phyloP scores from a whole-genome alignment of 306 rosid species.

The Comarum palustre region DNA sequence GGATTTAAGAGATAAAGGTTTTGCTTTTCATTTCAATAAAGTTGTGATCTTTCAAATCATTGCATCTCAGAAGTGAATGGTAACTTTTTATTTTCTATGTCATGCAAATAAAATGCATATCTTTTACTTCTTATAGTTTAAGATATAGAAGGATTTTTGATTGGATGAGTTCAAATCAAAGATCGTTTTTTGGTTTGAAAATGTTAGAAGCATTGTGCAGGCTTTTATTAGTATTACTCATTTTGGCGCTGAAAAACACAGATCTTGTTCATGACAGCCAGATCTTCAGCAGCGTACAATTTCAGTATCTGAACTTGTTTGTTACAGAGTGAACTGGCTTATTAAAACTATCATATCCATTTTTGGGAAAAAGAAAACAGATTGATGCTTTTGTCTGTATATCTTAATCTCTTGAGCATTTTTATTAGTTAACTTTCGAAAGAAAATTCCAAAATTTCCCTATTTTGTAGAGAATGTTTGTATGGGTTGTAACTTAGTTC shows the following conservation, averaged over 20 bases:
- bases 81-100: not conserved
- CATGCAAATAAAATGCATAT: not conserved
- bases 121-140: not conserved
- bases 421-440: not conserved
- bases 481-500: conserved; percentile 26
- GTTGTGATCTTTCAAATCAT: not conserved
- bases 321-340: not conserved
- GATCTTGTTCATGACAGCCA: not conserved
- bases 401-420: not conserved
- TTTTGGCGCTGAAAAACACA: not conserved
- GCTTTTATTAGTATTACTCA: not conserved
- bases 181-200: not conserved
- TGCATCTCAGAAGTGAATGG: not conserved
- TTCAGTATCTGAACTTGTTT: not conserved
- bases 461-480: not conserved
- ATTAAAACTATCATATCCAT: not conserved
- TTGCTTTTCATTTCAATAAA: not conserved
- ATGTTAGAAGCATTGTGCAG: not conserved
- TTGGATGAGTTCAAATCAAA: not conserved
- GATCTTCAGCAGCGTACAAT: not conserved
- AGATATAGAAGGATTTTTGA: not conserved
- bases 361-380: not conserved
- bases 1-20: not conserved
- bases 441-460: not conserved
- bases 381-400: not conserved